Conservation (phyloP, 192 early-diverging fungal genomes). For the Chytriomyces hyalinus region DNA sequence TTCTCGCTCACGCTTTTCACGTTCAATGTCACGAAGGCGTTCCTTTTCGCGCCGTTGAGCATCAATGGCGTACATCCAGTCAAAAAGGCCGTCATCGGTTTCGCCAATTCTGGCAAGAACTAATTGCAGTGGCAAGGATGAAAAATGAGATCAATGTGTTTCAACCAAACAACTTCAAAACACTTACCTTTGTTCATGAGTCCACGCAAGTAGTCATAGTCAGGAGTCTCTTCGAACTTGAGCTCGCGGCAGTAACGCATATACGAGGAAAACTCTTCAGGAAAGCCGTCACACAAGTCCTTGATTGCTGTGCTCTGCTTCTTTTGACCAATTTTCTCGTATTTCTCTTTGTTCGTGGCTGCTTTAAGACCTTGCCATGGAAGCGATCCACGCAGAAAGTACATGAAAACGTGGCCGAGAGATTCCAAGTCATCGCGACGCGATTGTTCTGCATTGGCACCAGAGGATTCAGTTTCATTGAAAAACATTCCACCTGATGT, state of each 20-base stretch:
- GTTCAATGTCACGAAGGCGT: slow-evolving; percentile 47
- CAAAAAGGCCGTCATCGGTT: slow-evolving; percentile 89
- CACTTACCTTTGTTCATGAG: slow-evolving; percentile 87
- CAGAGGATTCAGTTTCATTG: slow-evolving; percentile 81
- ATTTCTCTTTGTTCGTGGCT: slow-evolving; percentile 98
- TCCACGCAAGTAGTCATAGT: slow-evolving; percentile 91
- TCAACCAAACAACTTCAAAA: slow-evolving; percentile 58
- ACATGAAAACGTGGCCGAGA: slow-evolving; percentile 98
- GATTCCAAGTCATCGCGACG: slow-evolving; percentile 96
- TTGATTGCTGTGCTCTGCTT: slow-evolving; percentile 90
- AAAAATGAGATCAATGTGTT: neutral
- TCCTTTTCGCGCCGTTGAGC: slow-evolving; percentile 58
- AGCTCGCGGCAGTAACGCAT: slow-evolving; percentile 88
- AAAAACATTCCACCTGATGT: slow-evolving; percentile 53
- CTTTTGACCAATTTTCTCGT: slow-evolving; percentile 99
- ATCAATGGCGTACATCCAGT: slow-evolving; percentile 83
- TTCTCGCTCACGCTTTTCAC: slow-evolving; percentile 44
- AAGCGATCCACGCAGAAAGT: slow-evolving; percentile 91
- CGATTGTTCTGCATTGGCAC: slow-evolving; percentile 90
- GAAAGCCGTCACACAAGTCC: slow-evolving; percentile 91
- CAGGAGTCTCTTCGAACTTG: slow-evolving; percentile 94
- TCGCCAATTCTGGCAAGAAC: slow-evolving; percentile 65
- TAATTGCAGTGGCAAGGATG: slow-evolving; percentile 12
- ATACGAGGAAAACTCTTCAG: slow-evolving; percentile 91
- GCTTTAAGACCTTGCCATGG: slow-evolving; percentile 99